A percentile compares a stretch with the other conserved stretches of the same genome.
These are phyloP conservation scores for Coix lacrymajobi DNA, from an alignment of 176 grass and related monocot species.

Conservation along the genomic window DNA sequence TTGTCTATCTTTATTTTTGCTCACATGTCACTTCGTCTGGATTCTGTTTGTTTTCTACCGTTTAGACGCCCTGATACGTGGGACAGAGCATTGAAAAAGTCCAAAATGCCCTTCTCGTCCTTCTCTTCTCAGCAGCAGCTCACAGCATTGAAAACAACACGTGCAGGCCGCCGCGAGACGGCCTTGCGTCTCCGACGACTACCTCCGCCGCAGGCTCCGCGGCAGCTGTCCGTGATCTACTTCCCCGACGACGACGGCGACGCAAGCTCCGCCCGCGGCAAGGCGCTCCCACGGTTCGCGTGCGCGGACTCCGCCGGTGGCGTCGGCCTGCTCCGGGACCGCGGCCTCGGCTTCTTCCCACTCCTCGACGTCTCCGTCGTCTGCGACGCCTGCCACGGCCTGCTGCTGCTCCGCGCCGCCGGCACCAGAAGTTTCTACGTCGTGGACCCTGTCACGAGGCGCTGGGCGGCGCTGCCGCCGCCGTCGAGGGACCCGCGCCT, in stretches of 20 bases:
- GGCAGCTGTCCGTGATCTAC: constrained; percentile 37
- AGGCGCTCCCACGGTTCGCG: constrained; percentile 29
- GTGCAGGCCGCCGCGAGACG: too few species aligned
- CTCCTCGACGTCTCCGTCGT: not conserved
- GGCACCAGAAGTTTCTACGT: constrained; percentile 31
- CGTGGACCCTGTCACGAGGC: constrained; percentile 37
- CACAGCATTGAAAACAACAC: too few species aligned
- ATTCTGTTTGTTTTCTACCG: too few species aligned
- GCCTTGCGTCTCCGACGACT: constrained; percentile 44
- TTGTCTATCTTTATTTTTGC: too few species aligned
- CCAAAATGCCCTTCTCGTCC: too few species aligned
- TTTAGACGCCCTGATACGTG: too few species aligned
- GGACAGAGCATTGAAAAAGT: too few species aligned
- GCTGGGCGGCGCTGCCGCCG: constrained; percentile 37
- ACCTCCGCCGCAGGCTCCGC: constrained; percentile 36
- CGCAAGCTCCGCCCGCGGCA: not conserved
- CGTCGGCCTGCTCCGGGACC: constrained; percentile 1
- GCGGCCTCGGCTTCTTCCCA: constrained; percentile 53
- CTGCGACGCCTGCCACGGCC: constrained; percentile 52
- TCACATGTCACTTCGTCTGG: too few species aligned
- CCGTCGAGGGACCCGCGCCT: constrained; percentile 27
- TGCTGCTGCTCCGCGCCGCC: constrained; percentile 40
- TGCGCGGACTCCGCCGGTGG: not conserved
- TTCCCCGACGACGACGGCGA: not conserved
- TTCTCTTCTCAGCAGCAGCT: too few species aligned